Percentiles rank a stretch among this genome's conserved stretches.
phyloP scores from a whole-genome alignment of 2,329 filamentous ascomycete genomes.

The Cercospora sp. region DNA sequence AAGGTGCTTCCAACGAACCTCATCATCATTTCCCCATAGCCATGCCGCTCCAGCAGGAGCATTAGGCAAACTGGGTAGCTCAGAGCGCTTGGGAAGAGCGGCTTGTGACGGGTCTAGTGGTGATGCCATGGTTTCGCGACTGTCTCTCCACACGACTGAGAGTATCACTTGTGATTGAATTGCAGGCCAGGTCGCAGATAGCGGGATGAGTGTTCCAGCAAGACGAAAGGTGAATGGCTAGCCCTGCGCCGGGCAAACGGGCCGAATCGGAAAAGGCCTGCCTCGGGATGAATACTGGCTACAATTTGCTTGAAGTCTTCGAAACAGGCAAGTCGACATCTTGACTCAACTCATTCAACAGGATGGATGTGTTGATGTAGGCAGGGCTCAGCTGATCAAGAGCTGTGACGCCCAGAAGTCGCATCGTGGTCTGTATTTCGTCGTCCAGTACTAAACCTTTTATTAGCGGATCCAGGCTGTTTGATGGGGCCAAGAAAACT shows the following conservation, averaged over 20 bases:
- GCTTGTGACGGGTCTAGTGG: neutral
- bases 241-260: neutral
- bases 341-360: neutral
- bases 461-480: neutral
- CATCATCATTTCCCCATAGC: neutral
- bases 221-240: neutral
- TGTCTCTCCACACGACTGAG: too few species aligned
- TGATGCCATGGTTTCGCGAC: neutral
- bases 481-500: neutral
- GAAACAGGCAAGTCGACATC: neutral
- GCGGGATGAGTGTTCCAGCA: neutral
- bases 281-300: neutral
- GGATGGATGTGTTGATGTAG: neutral
- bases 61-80: neutral
- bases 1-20: neutral
- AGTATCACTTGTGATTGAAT: too few species aligned
- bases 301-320: neutral
- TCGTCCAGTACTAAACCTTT: neutral
- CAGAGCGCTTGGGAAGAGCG: neutral
- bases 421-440: neutral
- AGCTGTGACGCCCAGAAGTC: conserved; percentile 23
- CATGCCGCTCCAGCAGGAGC: neutral
- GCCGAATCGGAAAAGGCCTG: neutral
- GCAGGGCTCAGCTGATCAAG: neutral
- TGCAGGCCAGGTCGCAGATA: neutral